phyloP scores from a whole-genome alignment of 495 filamentous ascomycete genomes.

The Hypoxylon perforatum region DNA sequence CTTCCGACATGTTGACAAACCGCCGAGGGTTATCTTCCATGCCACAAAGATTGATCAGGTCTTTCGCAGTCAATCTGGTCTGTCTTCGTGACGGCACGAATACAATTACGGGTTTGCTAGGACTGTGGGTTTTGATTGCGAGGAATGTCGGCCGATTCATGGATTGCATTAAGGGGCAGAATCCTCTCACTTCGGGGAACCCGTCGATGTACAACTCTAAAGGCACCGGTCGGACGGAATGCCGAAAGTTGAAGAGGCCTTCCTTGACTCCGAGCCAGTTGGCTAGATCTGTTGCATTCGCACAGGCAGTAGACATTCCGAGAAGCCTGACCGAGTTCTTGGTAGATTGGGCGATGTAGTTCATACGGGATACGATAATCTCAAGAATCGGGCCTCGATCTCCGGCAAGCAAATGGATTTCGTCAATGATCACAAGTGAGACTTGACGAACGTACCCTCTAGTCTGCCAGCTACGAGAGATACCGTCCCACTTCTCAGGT shows the following conservation, averaged over 20 bases:
- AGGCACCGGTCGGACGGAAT: conserved; percentile 96
- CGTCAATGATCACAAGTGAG: conserved; percentile 96
- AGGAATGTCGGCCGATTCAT: conserved; percentile 99
- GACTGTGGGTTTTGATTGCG: conserved; percentile 94
- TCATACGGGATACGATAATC: conserved; percentile 99
- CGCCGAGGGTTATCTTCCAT: conserved; percentile 97
- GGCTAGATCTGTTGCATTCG: conserved; percentile 91
- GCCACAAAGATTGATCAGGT: conserved; percentile 95
- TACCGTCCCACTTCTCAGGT: conserved; percentile 99
- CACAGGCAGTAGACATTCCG: conserved; percentile 98
- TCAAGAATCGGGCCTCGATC: conserved; percentile 97
- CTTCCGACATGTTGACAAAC: conserved; percentile 93
- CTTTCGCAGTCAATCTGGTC: conserved; percentile 92
- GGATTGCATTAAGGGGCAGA: conserved; percentile 97
- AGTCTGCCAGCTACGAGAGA: conserved; percentile 97
- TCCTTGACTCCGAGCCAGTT: conserved; percentile 99
- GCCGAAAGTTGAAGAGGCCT: conserved; percentile 96
- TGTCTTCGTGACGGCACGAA: conserved; percentile 97
- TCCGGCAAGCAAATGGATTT: conserved; percentile 95
- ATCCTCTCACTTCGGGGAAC: conserved; percentile 93
- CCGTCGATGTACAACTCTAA: conserved; percentile 97
- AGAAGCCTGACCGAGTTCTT: conserved; percentile 89
- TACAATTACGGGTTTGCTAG: conserved; percentile 96
- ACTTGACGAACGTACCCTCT: conserved; percentile 96
- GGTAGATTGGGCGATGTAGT: conserved; percentile 95